Evolutionary conservation across 129 eudicot species (phyloP), one percentile per base, ranked within the genome.

Genomic region (Escallonia rubra): DNA sequence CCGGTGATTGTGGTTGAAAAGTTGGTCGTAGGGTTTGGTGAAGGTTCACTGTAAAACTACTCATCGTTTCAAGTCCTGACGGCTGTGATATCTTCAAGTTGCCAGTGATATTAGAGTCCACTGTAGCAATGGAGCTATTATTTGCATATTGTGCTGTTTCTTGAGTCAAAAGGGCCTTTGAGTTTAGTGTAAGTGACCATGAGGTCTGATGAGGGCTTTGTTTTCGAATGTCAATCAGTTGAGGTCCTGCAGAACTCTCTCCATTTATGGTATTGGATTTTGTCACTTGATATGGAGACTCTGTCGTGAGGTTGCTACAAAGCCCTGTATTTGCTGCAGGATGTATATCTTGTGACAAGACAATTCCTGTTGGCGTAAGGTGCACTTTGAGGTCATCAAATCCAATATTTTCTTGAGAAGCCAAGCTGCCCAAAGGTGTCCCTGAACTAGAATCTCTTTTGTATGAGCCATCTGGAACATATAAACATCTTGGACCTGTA

Each of bases 41-140:
- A 52, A 52, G 57, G n/a, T 52, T 6, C 6, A 52, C 4, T n/a
- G 57, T 52, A 10, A 52, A 52, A 16, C 14, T 12, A 52, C 15
- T 4, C 6, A 16, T 12, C 3, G 57, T 52, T 52, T 52, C 57
- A 52, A 52, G 4, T 6, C 57, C 57, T 52, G 57, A 52, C 11
- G 57, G 57, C 57, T 52, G 57, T 10, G 57, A 52, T 10, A 52
- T 52, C 57, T 52, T 52, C 57, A 52, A 10, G n/a, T 52, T 52
- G 4, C 57, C 57, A 10, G 57, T 5, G 11, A 52, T 52, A 16
- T 8, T 52, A 52, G 57, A 9, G 9, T 52, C 57, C 57, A 52
- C 14, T 52, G 57, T 3, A 52, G 57, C 57, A 52, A 52, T 5
- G 57, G 57, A 5, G n/a, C 14, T 16, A 52, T 4, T 10, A 6